A percentile compares a stretch with the other conserved stretches of the same genome.
phyloP scores from a whole-genome alignment of 805 yeast genomes.

The Martiniozyma abietophila region DNA sequence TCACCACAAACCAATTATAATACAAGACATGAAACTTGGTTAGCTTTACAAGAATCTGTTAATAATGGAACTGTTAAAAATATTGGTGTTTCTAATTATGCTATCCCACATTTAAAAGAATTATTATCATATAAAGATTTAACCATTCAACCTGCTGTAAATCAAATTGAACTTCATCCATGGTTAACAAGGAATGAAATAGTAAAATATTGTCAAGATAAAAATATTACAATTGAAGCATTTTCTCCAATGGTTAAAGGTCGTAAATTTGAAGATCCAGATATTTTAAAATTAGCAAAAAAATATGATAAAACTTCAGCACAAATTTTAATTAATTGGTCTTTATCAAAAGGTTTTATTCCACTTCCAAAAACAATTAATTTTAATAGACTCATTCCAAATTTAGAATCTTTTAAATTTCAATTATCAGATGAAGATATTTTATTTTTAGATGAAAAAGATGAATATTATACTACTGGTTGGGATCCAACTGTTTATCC shows the following conservation, averaged over 20 bases:
- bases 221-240: conserved; percentile 47
- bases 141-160: conserved; percentile 34
- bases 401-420: conserved; percentile 32
- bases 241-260: conserved; percentile 59
- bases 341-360: conserved; percentile 51
- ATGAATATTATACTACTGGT: conserved; percentile 19
- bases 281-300: conserved; percentile 33
- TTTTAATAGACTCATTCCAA: conserved; percentile 28
- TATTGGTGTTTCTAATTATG: conserved; percentile 60
- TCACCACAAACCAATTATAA: conserved; percentile 32
- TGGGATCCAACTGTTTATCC: conserved; percentile 21
- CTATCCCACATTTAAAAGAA: conserved; percentile 35
- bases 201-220: conserved; percentile 31
- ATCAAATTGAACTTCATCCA: conserved; percentile 42
- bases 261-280: conserved; percentile 33
- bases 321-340: conserved; percentile 60
- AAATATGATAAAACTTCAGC: conserved; percentile 41
- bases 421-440: conserved; percentile 31
- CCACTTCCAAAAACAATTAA: conserved; percentile 24
- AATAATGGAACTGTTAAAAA: conserved; percentile 37
- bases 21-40: conserved; percentile 39
- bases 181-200: conserved; percentile 38
- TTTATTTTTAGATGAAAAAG: conserved; percentile 28
- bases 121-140: conserved; percentile 36
- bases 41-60: conserved; percentile 47